Evolutionary conservation across 805 yeast genomes (phyloP).

Genomic region (Suhomyces kilbournensis): DNA sequence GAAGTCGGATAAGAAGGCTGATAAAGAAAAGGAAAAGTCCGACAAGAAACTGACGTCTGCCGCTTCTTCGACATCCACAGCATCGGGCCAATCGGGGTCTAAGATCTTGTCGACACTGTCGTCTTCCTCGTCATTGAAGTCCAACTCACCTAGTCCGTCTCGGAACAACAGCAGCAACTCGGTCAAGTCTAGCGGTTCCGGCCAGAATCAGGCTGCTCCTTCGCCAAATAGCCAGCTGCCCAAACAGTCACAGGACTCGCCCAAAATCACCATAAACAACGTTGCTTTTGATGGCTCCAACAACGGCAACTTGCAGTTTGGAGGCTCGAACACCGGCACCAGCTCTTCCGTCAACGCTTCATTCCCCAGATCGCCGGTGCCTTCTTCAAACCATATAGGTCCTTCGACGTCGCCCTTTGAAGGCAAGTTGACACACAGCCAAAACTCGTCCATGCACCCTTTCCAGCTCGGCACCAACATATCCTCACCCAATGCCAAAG

Average conservation of each 20-base stretch:
- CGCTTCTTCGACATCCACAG: conserved; percentile 14
- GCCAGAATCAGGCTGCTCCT: conserved; percentile 1
- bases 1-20: conserved; percentile 35
- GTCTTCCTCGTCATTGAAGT: conserved; percentile 23
- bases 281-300: conserved; percentile 8
- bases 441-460: conserved; percentile 27
- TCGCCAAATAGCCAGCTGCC: conserved; percentile 17
- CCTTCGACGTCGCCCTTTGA: conserved; percentile 8
- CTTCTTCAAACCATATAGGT: conserved; percentile 11
- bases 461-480: conserved; percentile 54
- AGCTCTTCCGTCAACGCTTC: conserved; percentile 10
- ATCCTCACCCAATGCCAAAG: conserved; percentile 56
- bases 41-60: conserved; percentile 22
- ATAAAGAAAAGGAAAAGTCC: conserved; percentile 42
- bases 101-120: conserved; percentile 18
- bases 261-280: conserved; percentile 20
- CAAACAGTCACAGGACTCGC: conserved; percentile 16
- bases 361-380: conserved; percentile 21
- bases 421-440: conserved; percentile 9
- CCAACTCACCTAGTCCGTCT: conserved; percentile 35
- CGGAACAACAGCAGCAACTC: conserved; percentile 27
- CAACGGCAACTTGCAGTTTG: conserved; percentile 2
- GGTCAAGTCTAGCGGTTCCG: conserved; percentile 13
- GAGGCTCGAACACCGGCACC: not conserved
- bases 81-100: conserved; percentile 6